Evolutionary conservation across 2,329 filamentous ascomycete species (phyloP), one percentile per base, ranked within the genome.

Genomic region (Chrysosporium keratinophilum): DNA sequence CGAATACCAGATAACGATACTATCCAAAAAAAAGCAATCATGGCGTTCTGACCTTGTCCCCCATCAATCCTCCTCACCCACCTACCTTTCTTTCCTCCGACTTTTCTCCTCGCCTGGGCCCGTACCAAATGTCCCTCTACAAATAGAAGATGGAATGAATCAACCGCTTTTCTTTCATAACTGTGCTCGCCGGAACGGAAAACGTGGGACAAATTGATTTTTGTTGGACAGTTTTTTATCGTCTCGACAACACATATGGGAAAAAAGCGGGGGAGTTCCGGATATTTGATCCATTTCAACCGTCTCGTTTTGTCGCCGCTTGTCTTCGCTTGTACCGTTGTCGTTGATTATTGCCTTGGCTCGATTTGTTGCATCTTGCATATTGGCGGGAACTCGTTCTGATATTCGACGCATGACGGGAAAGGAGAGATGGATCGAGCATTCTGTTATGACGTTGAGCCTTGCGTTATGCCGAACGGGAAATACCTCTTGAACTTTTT

Each of bases 241-340:
- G 75, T 71, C 75, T 74, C 71, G 73, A 76, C 74, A 76, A 71
- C 76, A 72, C 74, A 76, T 33, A 49, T 46, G 34, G 41, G 52
- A 50, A 52, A 52, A 28, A 46, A 28, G 52, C 51, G 47, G 44
- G 69, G 81, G 83, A 83, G 83, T 84, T 87, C 84, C 84, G 84
- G 84, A 87, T 87, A 87, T 87, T 83, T 85, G 80, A 82, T 77
- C 73, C 63, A 67, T 68, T 69, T 70, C 62, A 60, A 68, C 64
- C 71, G 58, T 63, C 53, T 60, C 67, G 67, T 71, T 75, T 69
- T 74, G 73, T 62, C 64, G 75, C 73, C 73, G 68, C 58, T 67
- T 64, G 62, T 42, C 35, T 37, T 52, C 50, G 23, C 34, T 15
- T 47, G 15, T 7, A 23, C 39, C 11, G 37, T 54, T 14, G 23